Percentiles rank a stretch among this genome's conserved stretches.
These are phyloP conservation scores for Trametopsis cervina DNA, from an alignment of 768 basidiomycete species.

Conservation along the genomic window DNA sequence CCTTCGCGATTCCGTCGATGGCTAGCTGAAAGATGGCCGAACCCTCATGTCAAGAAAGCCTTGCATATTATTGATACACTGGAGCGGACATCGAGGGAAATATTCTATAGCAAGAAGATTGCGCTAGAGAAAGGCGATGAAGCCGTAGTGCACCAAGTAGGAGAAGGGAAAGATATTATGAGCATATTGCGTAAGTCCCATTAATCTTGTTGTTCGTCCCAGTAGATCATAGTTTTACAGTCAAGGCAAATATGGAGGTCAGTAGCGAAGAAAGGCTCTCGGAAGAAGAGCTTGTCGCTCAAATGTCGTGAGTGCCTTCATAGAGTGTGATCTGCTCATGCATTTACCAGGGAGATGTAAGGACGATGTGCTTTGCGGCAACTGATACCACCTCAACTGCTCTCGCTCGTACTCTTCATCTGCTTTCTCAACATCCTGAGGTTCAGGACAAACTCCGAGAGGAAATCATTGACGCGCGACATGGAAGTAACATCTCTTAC, in stretches of 20 bases:
- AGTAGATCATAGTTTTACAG: constrained; percentile 1
- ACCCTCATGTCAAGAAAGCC: constrained; percentile 8
- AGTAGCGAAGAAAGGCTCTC: constrained; percentile 17
- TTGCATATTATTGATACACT: constrained; percentile 12
- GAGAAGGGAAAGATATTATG: constrained; percentile 25
- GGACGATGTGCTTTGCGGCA: constrained; percentile 19
- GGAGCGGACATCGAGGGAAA: constrained; percentile 12
- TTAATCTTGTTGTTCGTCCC: no score
- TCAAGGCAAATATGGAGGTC: constrained; percentile 17
- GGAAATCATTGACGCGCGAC: constrained; percentile 18
- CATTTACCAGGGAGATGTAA: not conserved
- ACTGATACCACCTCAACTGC: constrained; percentile 25
- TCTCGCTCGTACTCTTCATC: constrained; percentile 22
- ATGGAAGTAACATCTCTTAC: constrained; percentile 15
- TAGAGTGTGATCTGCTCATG: not conserved
- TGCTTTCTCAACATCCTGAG: constrained; percentile 20
- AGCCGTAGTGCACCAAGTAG: constrained; percentile 14
- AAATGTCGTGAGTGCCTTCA: constrained; percentile 18
- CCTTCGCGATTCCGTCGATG: not conserved
- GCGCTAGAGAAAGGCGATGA: constrained; percentile 16
- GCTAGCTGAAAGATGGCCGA: not conserved
- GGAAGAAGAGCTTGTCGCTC: constrained; percentile 22
- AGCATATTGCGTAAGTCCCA: constrained; percentile 20
- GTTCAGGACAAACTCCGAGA: constrained; percentile 22
- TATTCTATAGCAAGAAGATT: constrained; percentile 15